Percentiles rank a stretch among this genome's conserved stretches.
Conservation (phyloP, 2,329 filamentous ascomycete species). For the Cercospora beticola region DNA sequence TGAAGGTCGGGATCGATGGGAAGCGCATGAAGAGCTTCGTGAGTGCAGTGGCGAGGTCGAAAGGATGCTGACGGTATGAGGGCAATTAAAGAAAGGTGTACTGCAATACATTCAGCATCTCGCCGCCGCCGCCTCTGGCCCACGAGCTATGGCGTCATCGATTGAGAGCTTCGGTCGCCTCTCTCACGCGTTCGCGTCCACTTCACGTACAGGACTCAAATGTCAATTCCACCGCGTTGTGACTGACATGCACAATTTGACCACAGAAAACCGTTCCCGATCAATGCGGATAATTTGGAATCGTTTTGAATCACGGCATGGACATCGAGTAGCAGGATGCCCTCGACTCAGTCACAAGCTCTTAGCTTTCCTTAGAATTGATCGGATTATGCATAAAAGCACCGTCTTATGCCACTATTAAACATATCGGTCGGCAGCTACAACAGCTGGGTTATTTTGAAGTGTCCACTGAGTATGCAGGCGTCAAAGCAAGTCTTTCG, state of each 20-base stretch:
- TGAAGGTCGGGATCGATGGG: constrained; percentile 45
- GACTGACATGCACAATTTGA: not conserved
- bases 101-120: not conserved
- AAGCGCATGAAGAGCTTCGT: constrained; percentile 48
- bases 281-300: not conserved
- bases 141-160: not conserved
- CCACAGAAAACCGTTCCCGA: not conserved
- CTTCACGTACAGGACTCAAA: not conserved
- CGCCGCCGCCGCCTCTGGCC: not conserved
- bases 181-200: not conserved
- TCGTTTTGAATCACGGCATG: not conserved
- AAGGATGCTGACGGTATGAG: not conserved
- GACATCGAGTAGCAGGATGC: not conserved
- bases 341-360: not conserved
- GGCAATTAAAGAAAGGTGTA: not conserved
- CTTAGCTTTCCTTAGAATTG: too few relatives aligned
- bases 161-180: not conserved
- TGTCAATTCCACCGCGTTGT: not conserved
- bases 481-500: not conserved
- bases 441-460: not conserved
- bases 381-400: not conserved
- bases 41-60: constrained; percentile 6
- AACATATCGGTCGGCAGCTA: not conserved
- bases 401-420: not conserved
- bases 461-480: not conserved